Percentiles rank a stretch among this genome's conserved stretches.
These are phyloP conservation scores for Hypoxylon sp. DNA, from an alignment of 2,329 filamentous ascomycete genomes.

Conservation along the genomic window DNA sequence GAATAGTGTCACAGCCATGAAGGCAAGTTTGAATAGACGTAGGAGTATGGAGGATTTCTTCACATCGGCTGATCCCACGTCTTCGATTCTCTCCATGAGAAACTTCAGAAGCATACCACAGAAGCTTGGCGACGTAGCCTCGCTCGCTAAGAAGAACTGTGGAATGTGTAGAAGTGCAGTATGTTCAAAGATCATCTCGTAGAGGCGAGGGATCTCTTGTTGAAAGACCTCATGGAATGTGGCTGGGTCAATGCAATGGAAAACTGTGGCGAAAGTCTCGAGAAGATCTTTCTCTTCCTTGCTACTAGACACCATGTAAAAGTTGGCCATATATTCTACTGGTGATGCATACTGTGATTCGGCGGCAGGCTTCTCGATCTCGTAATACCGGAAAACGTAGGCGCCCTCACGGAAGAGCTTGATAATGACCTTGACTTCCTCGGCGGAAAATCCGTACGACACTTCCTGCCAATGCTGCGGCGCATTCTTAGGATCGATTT, in stretches of 20 bases:
- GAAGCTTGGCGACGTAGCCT: conserved; percentile 97
- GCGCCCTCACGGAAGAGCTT: conserved; percentile 98
- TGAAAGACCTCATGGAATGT: conserved; percentile 99
- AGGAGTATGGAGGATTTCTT: conserved; percentile 94
- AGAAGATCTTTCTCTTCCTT: conserved; percentile 98
- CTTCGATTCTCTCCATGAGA: conserved; percentile 94
- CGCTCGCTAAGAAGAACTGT: conserved; percentile 98
- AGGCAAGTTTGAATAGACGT: conserved; percentile 95
- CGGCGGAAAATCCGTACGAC: conserved; percentile 95
- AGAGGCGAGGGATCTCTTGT: conserved; percentile 95
- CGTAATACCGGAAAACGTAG: conserved; percentile 97
- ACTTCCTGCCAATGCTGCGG: conserved; percentile 95
- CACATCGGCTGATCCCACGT: conserved; percentile 92
- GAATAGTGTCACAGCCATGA: conserved; percentile 99
- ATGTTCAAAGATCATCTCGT: conserved; percentile 98
- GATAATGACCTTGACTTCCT: conserved; percentile 96
- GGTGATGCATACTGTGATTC: conserved; percentile 84
- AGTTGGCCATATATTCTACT: conserved; percentile 92
- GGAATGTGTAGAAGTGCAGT: conserved; percentile 93
- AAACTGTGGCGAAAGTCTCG: conserved; percentile 97
- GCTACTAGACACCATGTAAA: conserved; percentile 92
- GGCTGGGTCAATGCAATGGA: conserved; percentile 97
- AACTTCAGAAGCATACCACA: conserved; percentile 98
- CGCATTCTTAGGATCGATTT: conserved; percentile 82
- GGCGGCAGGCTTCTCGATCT: conserved; percentile 82